Evolutionary conservation across 345 rosid genomes (phyloP).

Genomic region (Erucastrum elatum): DNA sequence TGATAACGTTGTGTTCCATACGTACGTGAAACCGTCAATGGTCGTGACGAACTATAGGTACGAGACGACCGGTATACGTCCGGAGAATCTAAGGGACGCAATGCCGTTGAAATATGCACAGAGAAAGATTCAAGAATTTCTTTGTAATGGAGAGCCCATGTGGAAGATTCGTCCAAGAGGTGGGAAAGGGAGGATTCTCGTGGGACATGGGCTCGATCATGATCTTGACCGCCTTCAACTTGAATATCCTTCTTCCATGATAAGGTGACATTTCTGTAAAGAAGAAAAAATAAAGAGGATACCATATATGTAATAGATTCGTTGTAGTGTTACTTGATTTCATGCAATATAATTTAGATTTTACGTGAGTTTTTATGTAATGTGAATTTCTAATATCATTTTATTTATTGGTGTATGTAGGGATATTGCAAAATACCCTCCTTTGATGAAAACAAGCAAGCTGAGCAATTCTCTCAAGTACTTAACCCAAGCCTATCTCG

Average conservation of each 20-base stretch:
- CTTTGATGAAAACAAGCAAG: slow-evolving; percentile 94
- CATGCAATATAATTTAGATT: background rate
- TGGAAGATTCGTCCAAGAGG: slow-evolving; percentile 83
- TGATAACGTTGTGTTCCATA: slow-evolving; percentile 72
- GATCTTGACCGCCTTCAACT: slow-evolving; percentile 73
- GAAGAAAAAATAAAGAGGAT: background rate
- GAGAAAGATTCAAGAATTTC: slow-evolving; percentile 79
- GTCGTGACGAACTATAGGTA: slow-evolving; percentile 81
- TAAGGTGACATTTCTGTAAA: slow-evolving; percentile 49
- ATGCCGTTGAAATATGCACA: slow-evolving; percentile 70
- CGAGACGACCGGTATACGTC: slow-evolving; percentile 79
- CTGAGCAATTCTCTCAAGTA: slow-evolving; percentile 90
- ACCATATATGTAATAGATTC: slow-evolving; percentile 3
- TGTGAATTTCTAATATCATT: background rate
- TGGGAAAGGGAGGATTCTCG: slow-evolving; percentile 84
- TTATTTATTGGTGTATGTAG: slow-evolving; percentile 33
- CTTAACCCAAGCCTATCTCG: slow-evolving; percentile 84
- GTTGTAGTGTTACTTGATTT: slow-evolving; percentile 4
- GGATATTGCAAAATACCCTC: slow-evolving; percentile 85
- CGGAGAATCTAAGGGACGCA: slow-evolving; percentile 72
- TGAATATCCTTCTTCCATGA: slow-evolving; percentile 78
- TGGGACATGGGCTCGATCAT: slow-evolving; percentile 87
- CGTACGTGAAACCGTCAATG: slow-evolving; percentile 72
- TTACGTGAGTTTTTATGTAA: background rate
- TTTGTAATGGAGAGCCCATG: slow-evolving; percentile 85